Percentiles rank a stretch among this genome's conserved stretches.
phyloP scores from a whole-genome alignment of 257 asterid genomes.

The Salvia miltiorrhiza region DNA sequence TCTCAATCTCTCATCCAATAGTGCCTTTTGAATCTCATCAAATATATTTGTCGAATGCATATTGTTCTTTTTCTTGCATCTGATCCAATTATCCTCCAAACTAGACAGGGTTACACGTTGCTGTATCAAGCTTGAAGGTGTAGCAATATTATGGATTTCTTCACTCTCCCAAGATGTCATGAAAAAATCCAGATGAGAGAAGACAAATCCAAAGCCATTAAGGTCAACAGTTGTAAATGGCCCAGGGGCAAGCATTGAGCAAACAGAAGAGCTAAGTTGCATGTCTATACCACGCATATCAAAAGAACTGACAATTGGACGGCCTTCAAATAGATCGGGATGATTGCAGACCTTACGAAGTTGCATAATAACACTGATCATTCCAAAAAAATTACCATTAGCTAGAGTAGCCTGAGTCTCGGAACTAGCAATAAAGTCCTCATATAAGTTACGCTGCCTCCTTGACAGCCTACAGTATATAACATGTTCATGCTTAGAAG shows the following conservation, averaged over 20 bases:
- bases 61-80: conserved; percentile 39
- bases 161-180: conserved; percentile 95
- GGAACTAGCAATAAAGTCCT: conserved; percentile 98
- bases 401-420: conserved; percentile 98
- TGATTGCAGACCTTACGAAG: conserved; percentile 99
- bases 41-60: conserved; percentile 55
- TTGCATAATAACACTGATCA: conserved; percentile 98
- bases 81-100: conserved; percentile 39
- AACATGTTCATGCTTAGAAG: conserved; percentile 83
- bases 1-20: conserved; percentile 57
- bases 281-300: conserved; percentile 83
- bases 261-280: conserved; percentile 81
- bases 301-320: conserved; percentile 92
- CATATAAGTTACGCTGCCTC: conserved; percentile 96
- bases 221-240: conserved; percentile 74
- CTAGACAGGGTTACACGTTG: conserved; percentile 33
- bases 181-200: conserved; percentile 75
- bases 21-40: conserved; percentile 69
- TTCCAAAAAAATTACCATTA: conserved; percentile 89
- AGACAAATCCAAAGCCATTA: conserved; percentile 65
- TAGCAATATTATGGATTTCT: conserved; percentile 76
- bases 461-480: conserved; percentile 89
- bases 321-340: conserved; percentile 99
- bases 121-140: conserved; percentile 73
- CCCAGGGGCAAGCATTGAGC: conserved; percentile 56